Percentiles rank a stretch among this genome's conserved stretches.
These are phyloP conservation scores for Kuraishia cidri DNA, from an alignment of 805 yeast genomes.

Conservation along the genomic window DNA sequence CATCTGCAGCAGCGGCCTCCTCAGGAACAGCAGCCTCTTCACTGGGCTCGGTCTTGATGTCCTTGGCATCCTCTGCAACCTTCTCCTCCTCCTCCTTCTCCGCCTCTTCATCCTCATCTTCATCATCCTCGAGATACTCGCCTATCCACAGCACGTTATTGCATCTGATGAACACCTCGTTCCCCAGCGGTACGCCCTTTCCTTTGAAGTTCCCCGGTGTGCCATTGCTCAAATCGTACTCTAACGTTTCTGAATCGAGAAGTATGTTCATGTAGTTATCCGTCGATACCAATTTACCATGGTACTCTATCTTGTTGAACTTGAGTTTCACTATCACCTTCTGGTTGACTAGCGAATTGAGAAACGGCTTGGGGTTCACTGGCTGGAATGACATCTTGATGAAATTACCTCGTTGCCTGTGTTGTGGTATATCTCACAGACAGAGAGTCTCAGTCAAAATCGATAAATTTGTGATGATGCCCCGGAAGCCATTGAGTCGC, in stretches of 20 bases:
- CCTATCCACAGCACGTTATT: slow-evolving; percentile 81
- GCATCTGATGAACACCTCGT: slow-evolving; percentile 79
- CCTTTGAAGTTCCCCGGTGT: slow-evolving; percentile 46
- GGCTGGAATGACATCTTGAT: slow-evolving; percentile 46
- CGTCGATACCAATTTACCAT: slow-evolving; percentile 66
- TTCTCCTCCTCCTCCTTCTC: slow-evolving; percentile 6
- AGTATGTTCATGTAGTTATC: slow-evolving; percentile 93
- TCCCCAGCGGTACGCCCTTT: slow-evolving; percentile 14
- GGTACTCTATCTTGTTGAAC: slow-evolving; percentile 86
- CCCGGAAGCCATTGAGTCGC: too few relatives aligned
- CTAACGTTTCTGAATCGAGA: slow-evolving; percentile 45
- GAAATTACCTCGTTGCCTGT: too few relatives aligned
- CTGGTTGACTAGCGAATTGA: slow-evolving; percentile 65
- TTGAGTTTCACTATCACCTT: slow-evolving; percentile 73
- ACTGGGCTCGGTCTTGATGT: slow-evolving; percentile 8
- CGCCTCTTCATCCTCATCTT: slow-evolving; percentile 7
- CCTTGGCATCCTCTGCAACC: slow-evolving; percentile 5
- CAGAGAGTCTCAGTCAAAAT: too few relatives aligned
- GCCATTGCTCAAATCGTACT: slow-evolving; percentile 37
- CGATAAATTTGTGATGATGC: too few relatives aligned
- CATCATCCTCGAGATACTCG: slow-evolving; percentile 19
- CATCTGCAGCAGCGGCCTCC: not conserved
- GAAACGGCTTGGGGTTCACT: slow-evolving; percentile 84
- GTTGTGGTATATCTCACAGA: too few relatives aligned
- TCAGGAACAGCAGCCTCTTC: not conserved